phyloP scores from a whole-genome alignment of 441 rosid genomes.

The Aquilaria agallochum region DNA sequence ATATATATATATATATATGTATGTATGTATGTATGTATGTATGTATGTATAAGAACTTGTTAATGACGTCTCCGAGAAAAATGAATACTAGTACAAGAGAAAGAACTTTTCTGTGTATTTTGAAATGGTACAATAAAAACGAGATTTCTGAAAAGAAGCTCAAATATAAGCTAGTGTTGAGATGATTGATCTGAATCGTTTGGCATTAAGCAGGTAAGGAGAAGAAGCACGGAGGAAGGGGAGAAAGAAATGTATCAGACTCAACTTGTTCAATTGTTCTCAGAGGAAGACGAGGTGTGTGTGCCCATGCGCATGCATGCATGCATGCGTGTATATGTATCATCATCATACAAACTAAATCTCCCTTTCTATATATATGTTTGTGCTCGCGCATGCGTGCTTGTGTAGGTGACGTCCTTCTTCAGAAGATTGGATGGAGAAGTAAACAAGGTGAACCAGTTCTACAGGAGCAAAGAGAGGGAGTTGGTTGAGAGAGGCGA shows the following conservation, averaged over 20 bases:
- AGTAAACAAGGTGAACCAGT: constrained; percentile 77
- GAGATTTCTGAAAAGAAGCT: too few relatives aligned
- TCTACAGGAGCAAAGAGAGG: constrained; percentile 65
- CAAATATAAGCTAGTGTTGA: too few relatives aligned
- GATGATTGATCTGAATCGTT: too few relatives aligned
- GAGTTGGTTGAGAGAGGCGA: constrained; percentile 88
- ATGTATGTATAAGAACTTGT: too few relatives aligned
- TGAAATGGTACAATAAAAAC: too few relatives aligned
- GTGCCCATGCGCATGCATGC: too few relatives aligned
- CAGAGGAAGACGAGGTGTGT: constrained; percentile 81
- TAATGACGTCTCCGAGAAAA: neutral
- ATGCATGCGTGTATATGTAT: too few relatives aligned
- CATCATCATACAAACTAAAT: too few relatives aligned
- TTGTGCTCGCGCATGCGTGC: constrained; percentile 10
- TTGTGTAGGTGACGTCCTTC: constrained; percentile 55
- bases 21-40: too few relatives aligned
- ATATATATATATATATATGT: too few relatives aligned
- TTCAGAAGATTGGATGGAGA: constrained; percentile 73
- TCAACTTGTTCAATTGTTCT: constrained; percentile 73
- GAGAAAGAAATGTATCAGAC: constrained; percentile 53
- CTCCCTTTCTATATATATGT: too few relatives aligned
- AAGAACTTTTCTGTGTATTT: too few relatives aligned
- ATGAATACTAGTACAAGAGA: neutral
- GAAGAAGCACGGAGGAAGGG: constrained; percentile 44
- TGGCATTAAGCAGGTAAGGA: constrained; percentile 40